Evolutionary conservation across 73 alveolate genomes (phyloP).

Genomic region (Urostyla sp.): DNA sequence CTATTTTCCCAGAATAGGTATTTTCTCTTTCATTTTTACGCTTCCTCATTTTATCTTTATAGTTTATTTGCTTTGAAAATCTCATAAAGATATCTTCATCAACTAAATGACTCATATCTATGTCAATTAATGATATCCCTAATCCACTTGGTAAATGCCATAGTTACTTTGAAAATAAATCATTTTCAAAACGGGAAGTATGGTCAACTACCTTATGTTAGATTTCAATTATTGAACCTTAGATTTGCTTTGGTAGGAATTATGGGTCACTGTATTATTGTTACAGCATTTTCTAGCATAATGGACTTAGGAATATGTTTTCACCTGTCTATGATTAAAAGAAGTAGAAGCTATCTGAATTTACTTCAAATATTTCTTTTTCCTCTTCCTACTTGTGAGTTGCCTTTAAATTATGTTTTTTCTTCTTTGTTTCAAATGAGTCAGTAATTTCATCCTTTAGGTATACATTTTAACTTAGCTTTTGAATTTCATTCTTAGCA

Average conservation of each 20-base stretch:
- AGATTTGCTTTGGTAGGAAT: constrained; percentile 29
- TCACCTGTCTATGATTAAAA: constrained; percentile 59
- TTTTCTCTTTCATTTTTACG: constrained; percentile 39
- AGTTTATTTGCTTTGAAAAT: constrained; percentile 25
- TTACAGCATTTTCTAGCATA: constrained; percentile 44
- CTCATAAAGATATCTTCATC: not conserved
- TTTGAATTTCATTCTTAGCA: constrained; percentile 19
- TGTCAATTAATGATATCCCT: constrained; percentile 54
- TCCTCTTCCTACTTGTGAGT: not conserved
- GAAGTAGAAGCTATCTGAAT: constrained; percentile 49
- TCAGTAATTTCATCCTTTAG: constrained; percentile 3
- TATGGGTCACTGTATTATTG: constrained; percentile 15
- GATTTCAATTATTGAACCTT: constrained; percentile 50
- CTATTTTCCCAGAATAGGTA: constrained; percentile 54
- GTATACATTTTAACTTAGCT: not conserved
- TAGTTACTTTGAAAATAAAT: constrained; percentile 1
- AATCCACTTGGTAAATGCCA: constrained; percentile 62
- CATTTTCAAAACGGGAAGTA: constrained; percentile 19
- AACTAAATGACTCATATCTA: constrained; percentile 55
- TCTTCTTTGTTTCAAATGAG: constrained; percentile 9
- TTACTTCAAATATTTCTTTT: constrained; percentile 12
- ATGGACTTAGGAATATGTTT: constrained; percentile 59
- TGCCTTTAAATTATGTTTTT: constrained; percentile 19
- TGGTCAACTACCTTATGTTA: constrained; percentile 43
- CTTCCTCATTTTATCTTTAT: constrained; percentile 47